Conservation (phyloP, 2,329 filamentous ascomycete genomes). For the Fusarium sororula region DNA sequence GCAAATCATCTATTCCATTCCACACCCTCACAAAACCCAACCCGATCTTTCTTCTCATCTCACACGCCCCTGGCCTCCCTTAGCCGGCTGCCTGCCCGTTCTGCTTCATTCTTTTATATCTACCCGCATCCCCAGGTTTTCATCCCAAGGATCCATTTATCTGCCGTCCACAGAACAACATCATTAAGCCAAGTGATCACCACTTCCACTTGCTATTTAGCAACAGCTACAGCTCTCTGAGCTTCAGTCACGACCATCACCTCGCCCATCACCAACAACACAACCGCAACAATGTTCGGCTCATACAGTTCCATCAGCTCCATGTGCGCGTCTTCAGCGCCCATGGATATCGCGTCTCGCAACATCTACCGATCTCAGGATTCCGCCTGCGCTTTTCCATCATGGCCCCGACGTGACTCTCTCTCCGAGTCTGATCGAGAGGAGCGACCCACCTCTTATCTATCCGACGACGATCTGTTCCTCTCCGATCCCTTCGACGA, state of each 20-base stretch:
- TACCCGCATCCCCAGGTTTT: constrained; percentile 40
- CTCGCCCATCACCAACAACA: constrained; percentile 32
- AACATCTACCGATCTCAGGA: constrained; percentile 52
- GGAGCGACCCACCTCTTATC: constrained; percentile 62
- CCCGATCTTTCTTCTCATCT: constrained; percentile 15
- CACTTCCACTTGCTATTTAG: constrained; percentile 27
- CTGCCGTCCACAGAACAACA: constrained; percentile 30
- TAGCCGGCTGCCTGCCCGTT: constrained; percentile 37
- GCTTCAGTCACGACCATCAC: constrained; percentile 32
- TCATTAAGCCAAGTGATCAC: constrained; percentile 27
- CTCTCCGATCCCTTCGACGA: constrained; percentile 61
- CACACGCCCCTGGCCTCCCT: constrained; percentile 37
- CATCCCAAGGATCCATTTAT: constrained; percentile 25
- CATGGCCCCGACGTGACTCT: constrained; percentile 65
- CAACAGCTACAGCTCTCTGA: constrained; percentile 31
- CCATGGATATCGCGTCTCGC: constrained; percentile 58
- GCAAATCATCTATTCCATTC: constrained; percentile 31
- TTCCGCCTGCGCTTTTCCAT: constrained; percentile 64
- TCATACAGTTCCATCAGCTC: constrained; percentile 62
- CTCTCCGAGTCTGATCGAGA: constrained; percentile 55
- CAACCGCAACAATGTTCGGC: constrained; percentile 56
- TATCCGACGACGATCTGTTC: constrained; percentile 72
- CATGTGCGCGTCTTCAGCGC: constrained; percentile 53
- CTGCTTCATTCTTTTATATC: constrained; percentile 43
- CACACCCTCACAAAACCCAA: constrained; percentile 27